Base-by-base conservation (phyloP, 176 grass and related monocot genomes). In the Echinochloa phyllopogon region DNA sequence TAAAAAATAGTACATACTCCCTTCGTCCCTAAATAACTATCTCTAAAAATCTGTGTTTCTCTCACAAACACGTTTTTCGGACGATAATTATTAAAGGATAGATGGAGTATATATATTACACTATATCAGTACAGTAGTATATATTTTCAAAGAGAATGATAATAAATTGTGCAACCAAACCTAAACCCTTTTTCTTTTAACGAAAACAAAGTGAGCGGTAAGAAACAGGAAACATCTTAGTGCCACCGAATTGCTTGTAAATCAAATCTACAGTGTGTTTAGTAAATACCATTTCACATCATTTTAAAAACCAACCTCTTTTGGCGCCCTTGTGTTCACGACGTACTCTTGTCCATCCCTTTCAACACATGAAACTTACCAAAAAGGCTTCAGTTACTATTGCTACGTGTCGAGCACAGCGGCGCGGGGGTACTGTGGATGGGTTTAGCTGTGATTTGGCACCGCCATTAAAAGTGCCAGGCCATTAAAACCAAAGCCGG, bases 401-500 rank as follows among this genome's bases (percentile, higher is more conserved):
- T 1, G 67, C 67, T 24, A 44, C 41, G 67, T 70, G 67, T 45
- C 40, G 67, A 69, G 39, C 18, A 13, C 10, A 3, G 20, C 39
- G 5, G 39, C 58, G 2, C 4, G 10, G 37, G 37, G 36, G 37
- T 68, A 42, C 18, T 21, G 65, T 10, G 21, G 0, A 9, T 16
- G 10, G 38, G 20, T 68, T 74, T 51, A 11, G 29, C 47, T 51
- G 25, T 6, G 25, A 37, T 74, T 74, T 20, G 24, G n/a, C 27
- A 51, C 2, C 45, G 45, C 13, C 45, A 73, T 73, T 73, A 51
- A 72, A 29, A 18, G 24, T 18, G 25, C 2, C 25, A 36, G 9
- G 6, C 24, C 45, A 52, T 74, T 74, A 74, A 69, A 69, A 69
- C 25, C 47, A 49, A 74, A 74, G 47, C 24, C 16, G 16, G 70